Base-by-base conservation (phyloP, 2,329 filamentous ascomycete species). In the Nemania diffusa region DNA sequence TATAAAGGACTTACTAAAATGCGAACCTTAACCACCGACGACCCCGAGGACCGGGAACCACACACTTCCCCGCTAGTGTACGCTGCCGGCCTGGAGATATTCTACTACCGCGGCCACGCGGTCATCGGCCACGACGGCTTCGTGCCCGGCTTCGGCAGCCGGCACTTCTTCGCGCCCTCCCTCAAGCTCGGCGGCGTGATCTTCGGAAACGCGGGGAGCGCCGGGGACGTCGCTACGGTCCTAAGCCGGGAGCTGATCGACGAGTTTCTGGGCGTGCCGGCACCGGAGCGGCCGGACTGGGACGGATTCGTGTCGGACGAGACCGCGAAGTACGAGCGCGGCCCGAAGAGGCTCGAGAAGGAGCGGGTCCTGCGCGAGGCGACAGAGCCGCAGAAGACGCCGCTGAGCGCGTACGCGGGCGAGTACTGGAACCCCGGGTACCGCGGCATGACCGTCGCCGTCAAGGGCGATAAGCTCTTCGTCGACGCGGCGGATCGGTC, bases 371-470 rank as follows among this genome's bases (percentile, higher is more conserved):
- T 67, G 42, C 48, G 63, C 13, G 61, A 46, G 5, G 57, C 50
- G 32, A 17, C 50, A 15, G 53, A 63, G 44, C 65, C 69, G 24
- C 72, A 70, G 56, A 67, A 63, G n/a, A 65, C 62, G 32, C 72
- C 73, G 40, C 65, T 74, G 2, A 62, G 26, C 17, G 61, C 64
- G 9, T 74, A 75, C 64, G 53, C 57, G 1, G 73, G 73, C 11
- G 62, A 42, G 2, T 75, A 75, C 34, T 71, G 69, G 69, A 62
- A 75, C 34, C 69, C 71, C 0, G 74, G 74, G 1, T 76, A 74
- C 40, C 64, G 61, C 8, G 57, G 44, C 1, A 29, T 76, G 15
- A 65, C 53, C 0, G 72, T 76, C 3, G 20, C 64, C 15, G 48
- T 73, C 17, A 69, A 69, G 13, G 68, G 73, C 26, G 67, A 48